Evolutionary conservation across 805 yeast genomes (phyloP), one percentile per base, ranked within the genome.

Genomic region (Schwanniomyces sp.): DNA sequence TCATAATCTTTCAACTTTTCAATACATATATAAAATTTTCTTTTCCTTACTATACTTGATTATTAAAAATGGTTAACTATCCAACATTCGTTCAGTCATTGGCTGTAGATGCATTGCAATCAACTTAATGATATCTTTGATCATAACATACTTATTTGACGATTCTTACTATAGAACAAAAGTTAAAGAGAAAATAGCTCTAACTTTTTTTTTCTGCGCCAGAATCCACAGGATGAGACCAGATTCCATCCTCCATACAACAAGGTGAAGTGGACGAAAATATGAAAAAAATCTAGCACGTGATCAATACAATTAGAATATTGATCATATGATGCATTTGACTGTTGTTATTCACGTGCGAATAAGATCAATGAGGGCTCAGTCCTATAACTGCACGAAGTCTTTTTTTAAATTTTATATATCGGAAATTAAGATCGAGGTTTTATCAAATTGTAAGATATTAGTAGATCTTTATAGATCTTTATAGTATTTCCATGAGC

Each of bases 111-210:
- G 14, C 21, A 14, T 16, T 32, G 21, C 36, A 32, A 10, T 37
- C 11, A 37, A 37, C 40, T 37, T 14, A 21, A 18, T 17, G 5
- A 21, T 11, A 10, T 37, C 27, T 18, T 11, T 37, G 27, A 21
- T 37, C 39, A n/a, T 42, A 48, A 61, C 69, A 59, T 64, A 64
- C 69, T 57, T 58, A 58, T 51, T 56, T 61, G 59, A 55, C 56
- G 62, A 58, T 63, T 59, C 67, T 59, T 55, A 52, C 53, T 54
- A 49, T 45, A 52, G 50, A 42, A 46, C 51, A 51, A 57, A 54
- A 45, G 45, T 21, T 37, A 37, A 18, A 21, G 27, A 37, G 40
- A 37, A 37, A 37, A 37, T 24, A 37, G 40, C 27, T 21, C 14
- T 18, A 37, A 37, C 27, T 21, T 37, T 37, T 37, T 37, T 32